These are phyloP conservation scores for Penstemon davidsonii DNA, from an alignment of 257 asterid genomes.

Conservation along the genomic window DNA sequence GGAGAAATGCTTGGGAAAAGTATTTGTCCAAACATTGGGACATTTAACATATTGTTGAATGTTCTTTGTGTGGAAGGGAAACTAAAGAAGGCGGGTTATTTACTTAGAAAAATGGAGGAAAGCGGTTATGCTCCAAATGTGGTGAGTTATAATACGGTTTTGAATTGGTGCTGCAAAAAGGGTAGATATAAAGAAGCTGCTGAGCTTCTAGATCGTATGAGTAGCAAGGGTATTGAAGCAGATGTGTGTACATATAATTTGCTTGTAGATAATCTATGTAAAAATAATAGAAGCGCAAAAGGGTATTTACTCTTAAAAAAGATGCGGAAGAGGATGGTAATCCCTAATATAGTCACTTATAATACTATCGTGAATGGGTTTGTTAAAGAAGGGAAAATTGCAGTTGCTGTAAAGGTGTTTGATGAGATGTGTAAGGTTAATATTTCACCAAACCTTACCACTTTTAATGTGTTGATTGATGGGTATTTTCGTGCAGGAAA, in stretches of 20 bases:
- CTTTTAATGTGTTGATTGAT: constrained; percentile 71
- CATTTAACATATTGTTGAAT: constrained; percentile 72
- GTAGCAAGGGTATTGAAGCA: constrained; percentile 67
- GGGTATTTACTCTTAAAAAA: constrained; percentile 71
- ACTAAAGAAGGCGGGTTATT: constrained; percentile 62
- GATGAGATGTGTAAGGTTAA: constrained; percentile 63
- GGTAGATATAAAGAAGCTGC: constrained; percentile 69
- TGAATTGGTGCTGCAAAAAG: constrained; percentile 82
- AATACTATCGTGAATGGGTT: constrained; percentile 82
- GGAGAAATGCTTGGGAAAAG: constrained; percentile 64
- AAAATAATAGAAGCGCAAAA: constrained; percentile 58
- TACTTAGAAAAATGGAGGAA: constrained; percentile 78
- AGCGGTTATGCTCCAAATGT: constrained; percentile 79
- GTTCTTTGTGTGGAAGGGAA: constrained; percentile 74
- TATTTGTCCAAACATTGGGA: constrained; percentile 61
- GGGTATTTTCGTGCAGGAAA: constrained; percentile 71
- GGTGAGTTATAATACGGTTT: constrained; percentile 83
- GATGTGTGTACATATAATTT: constrained; percentile 82
- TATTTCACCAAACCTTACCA: constrained; percentile 60
- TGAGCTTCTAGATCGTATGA: constrained; percentile 74
- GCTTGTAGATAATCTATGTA: constrained; percentile 72
- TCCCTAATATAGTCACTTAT: constrained; percentile 79
- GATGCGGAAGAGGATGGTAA: constrained; percentile 63
- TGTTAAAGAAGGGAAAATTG: constrained; percentile 73
- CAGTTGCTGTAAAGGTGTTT: constrained; percentile 58